phyloP scores from a whole-genome alignment of 129 eudicot species.

The Tagetes erecta region DNA sequence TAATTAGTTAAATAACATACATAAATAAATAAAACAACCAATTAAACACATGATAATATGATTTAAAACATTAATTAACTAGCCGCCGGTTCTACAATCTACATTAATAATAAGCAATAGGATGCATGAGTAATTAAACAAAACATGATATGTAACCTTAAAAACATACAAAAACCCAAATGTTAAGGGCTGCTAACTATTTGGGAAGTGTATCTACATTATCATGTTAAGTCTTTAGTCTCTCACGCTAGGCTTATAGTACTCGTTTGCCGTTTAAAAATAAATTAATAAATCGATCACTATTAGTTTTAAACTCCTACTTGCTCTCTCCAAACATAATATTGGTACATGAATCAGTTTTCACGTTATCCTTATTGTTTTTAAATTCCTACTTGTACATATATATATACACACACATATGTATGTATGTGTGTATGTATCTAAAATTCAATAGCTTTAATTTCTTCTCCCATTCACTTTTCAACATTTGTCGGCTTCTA shows the following conservation, averaged over 20 bases:
- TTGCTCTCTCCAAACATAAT: constrained; percentile 3
- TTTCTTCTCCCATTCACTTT: constrained; percentile 6
- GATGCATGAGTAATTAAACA: background rate
- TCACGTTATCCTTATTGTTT: too few species aligned
- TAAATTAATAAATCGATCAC: too few species aligned
- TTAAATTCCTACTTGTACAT: too few species aligned
- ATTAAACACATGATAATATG: constrained; percentile 20
- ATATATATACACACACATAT: too few species aligned
- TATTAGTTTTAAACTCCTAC: constrained; percentile 30
- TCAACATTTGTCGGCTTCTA: constrained; percentile 23
- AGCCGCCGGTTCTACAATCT: constrained; percentile 1
- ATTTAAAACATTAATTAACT: background rate
- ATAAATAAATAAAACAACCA: constrained; percentile 1
- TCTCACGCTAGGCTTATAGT: too few species aligned
- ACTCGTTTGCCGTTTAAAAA: too few species aligned
- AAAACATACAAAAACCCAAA: background rate
- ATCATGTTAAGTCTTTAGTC: background rate
- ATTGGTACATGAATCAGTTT: too few species aligned
- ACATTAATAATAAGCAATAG: background rate
- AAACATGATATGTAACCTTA: background rate
- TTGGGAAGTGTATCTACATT: background rate
- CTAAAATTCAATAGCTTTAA: background rate
- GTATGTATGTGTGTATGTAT: background rate
- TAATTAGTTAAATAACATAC: background rate
- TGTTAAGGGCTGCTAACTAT: background rate